These are phyloP conservation scores for Ophiocordyceps unilateralis DNA, from an alignment of 2,329 filamentous ascomycete species.

Conservation along the genomic window DNA sequence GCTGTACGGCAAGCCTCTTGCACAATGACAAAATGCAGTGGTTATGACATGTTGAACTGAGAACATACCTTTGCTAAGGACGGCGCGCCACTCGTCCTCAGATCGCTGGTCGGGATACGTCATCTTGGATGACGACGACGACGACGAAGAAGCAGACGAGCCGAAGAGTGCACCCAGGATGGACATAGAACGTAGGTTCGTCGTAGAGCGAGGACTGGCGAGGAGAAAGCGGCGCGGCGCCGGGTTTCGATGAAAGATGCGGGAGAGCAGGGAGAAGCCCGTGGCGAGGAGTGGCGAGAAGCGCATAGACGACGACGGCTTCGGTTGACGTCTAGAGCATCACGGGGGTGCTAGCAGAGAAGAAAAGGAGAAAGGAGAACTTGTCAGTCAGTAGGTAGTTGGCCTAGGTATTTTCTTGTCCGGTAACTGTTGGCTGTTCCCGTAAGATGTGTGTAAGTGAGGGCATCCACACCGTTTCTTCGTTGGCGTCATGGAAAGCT, in stretches of 20 bases:
- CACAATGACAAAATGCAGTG: too few relatives aligned
- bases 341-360: too few relatives aligned
- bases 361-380: too few relatives aligned
- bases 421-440: too few relatives aligned
- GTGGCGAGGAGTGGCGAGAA: slow-evolving; percentile 29
- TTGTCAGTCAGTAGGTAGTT: too few relatives aligned
- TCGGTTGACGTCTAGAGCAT: too few relatives aligned
- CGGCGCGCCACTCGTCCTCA: slow-evolving; percentile 75
- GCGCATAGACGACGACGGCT: slow-evolving; percentile 22
- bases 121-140: slow-evolving; percentile 40
- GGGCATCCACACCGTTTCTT: too few relatives aligned
- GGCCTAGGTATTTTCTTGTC: too few relatives aligned
- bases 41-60: too few relatives aligned
- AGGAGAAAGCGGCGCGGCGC: slow-evolving; percentile 3
- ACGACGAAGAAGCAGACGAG: slow-evolving; percentile 39
- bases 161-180: slow-evolving; percentile 62
- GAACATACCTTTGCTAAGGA: slow-evolving; percentile 43
- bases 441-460: too few relatives aligned
- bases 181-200: slow-evolving; percentile 44
- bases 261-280: slow-evolving; percentile 29
- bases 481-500: too few relatives aligned
- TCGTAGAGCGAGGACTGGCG: slow-evolving; percentile 4
- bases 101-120: slow-evolving; percentile 66
- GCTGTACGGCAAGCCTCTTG: not conserved
- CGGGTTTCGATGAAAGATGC: slow-evolving; percentile 15